A percentile compares a stretch with the other conserved stretches of the same genome.
These are phyloP conservation scores for Simplicillium aogashimaense DNA, from an alignment of 2,329 filamentous ascomycete genomes.

Conservation along the genomic window DNA sequence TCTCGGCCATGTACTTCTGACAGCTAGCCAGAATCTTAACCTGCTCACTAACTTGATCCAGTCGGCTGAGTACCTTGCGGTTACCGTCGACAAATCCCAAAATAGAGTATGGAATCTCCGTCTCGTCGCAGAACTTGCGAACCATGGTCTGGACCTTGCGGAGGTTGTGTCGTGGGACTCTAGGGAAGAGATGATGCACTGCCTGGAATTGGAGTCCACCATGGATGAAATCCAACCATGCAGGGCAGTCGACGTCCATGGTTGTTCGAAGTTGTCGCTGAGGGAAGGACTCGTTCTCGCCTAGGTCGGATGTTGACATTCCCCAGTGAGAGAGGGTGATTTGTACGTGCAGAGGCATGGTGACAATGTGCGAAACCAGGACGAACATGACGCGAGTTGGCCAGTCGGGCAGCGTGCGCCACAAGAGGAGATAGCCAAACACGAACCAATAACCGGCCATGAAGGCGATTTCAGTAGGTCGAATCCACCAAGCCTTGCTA, in stretches of 20 bases:
- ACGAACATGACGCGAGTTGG: constrained; percentile 50
- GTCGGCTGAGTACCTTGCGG: constrained; percentile 32
- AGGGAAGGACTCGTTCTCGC: constrained; percentile 55
- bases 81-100: constrained; percentile 55
- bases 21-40: constrained; percentile 50
- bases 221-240: constrained; percentile 64
- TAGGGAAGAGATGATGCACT: constrained; percentile 60
- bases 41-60: constrained; percentile 52
- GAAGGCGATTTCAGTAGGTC: constrained; percentile 53
- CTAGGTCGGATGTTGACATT: constrained; percentile 58
- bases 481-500: constrained; percentile 55
- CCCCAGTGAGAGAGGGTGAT: constrained; percentile 66
- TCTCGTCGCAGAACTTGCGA: constrained; percentile 54
- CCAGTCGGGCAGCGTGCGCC: constrained; percentile 48
- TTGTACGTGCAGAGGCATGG: constrained; percentile 60
- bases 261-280: constrained; percentile 62
- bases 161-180: constrained; percentile 59
- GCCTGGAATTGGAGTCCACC: constrained; percentile 66
- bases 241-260: constrained; percentile 64
- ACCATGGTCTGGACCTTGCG: constrained; percentile 49
- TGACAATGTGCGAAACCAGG: constrained; percentile 53
- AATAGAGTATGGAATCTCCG: constrained; percentile 51
- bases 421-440: constrained; percentile 57
- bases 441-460: constrained; percentile 58
- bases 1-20: constrained; percentile 38